phyloP scores from a whole-genome alignment of 257 asterid genomes.

The Vinca minor region DNA sequence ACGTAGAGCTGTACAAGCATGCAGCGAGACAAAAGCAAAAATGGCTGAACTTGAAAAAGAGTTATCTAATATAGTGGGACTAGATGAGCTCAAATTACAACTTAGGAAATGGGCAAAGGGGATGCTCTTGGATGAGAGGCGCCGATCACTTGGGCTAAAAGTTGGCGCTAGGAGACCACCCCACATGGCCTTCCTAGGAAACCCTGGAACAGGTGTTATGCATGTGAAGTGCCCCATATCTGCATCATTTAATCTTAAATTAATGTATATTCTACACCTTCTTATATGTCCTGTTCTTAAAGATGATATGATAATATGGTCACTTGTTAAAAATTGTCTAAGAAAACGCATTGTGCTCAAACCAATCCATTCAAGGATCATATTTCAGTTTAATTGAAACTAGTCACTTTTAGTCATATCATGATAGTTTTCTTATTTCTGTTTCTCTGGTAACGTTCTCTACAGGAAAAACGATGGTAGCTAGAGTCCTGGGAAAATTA shows the following conservation, averaged over 20 bases:
- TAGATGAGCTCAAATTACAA: slow-evolving; percentile 61
- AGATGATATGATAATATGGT: background rate
- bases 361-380: background rate
- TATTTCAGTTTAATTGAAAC: background rate
- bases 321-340: background rate
- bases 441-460: slow-evolving; percentile 10
- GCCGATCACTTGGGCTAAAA: slow-evolving; percentile 72
- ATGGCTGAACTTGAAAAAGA: slow-evolving; percentile 79
- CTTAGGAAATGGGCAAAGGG: slow-evolving; percentile 92
- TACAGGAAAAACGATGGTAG: slow-evolving; percentile 84
- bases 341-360: background rate
- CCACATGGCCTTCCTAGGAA: slow-evolving; percentile 96
- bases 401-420: background rate
- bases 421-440: background rate
- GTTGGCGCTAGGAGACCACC: slow-evolving; percentile 85
- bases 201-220: slow-evolving; percentile 84
- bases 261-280: background rate
- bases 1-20: slow-evolving; percentile 77
- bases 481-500: slow-evolving; percentile 74
- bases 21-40: slow-evolving; percentile 71
- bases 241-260: background rate
- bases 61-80: slow-evolving; percentile 60
- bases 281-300: background rate
- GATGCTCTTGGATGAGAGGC: slow-evolving; percentile 86
- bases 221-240: background rate